Base-by-base conservation (phyloP, 2,329 filamentous ascomycete genomes). In the Clarireedia sp. region DNA sequence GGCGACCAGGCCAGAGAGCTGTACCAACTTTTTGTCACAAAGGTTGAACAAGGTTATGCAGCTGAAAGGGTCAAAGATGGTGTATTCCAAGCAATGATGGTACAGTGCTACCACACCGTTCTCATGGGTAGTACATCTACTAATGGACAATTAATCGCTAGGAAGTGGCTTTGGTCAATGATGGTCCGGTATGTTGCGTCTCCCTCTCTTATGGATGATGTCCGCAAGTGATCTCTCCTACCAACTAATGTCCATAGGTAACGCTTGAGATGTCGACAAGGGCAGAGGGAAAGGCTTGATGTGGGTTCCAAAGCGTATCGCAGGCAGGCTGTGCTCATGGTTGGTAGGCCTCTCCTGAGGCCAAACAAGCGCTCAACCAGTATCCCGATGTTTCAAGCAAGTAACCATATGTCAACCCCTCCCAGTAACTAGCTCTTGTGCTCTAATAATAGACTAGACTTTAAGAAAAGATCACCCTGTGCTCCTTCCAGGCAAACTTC, bases 51-150 rank as follows among this genome's bases (percentile, higher is more conserved):
- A 53, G 78, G 83, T 2, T 95, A 97, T 69, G 71, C 75, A 5
- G 71, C 80, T 6, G 87, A 90, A 8, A 85, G 79, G 60, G 91
- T 99, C 57, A 90, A 96, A 69, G 86, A 99, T 69, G 94, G 95
- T n/a, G 83, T 92, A 29, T 99, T 99, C 70, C 92, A 96, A 68
- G 94, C 94, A 49, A 96, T 95, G 91, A 99, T 99, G 94, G 66
- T 65, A 60, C 33, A n/a, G 51, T 53, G 17, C 48, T 10, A 43
- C 24, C n/a, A 48, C 12, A 33, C 19, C 17, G 9, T 37, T 17
- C 12, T 48, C 37, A 14, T n/a, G 9, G 12, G 23, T 19, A 9
- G 7, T 24, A 40, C 26, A 41, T 17, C 26, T 48, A 23, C 44
- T 49, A 21, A 57, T 46, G 26, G 26, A 53, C 24, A 36, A 44